phyloP scores from a whole-genome alignment of 805 yeast genomes.

The Saccharomycopsis amapae region DNA sequence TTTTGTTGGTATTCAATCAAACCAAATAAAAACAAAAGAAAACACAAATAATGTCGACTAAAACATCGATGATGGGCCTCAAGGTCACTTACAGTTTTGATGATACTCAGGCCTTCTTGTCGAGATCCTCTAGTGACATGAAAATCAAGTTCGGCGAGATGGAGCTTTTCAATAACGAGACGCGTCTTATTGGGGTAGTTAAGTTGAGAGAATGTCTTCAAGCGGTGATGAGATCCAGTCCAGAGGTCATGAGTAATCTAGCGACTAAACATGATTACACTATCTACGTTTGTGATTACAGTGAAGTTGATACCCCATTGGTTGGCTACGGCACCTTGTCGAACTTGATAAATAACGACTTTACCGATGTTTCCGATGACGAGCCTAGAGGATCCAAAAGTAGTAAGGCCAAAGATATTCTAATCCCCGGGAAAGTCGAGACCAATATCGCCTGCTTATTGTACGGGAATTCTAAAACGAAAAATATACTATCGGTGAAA shows the following conservation, averaged over 20 bases:
- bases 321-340: slow-evolving; percentile 19
- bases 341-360: slow-evolving; percentile 17
- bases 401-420: slow-evolving; percentile 9
- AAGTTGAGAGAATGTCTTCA: slow-evolving; percentile 15
- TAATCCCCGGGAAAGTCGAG: slow-evolving; percentile 21
- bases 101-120: slow-evolving; percentile 16
- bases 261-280: slow-evolving; percentile 17
- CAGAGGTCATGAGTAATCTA: slow-evolving; percentile 15
- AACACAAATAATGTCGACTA: slow-evolving; percentile 14
- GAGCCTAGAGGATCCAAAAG: neutral
- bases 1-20: too few relatives aligned
- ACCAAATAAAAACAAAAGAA: slow-evolving; percentile 1
- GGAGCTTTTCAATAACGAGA: slow-evolving; percentile 16
- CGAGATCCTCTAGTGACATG: slow-evolving; percentile 4
- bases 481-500: slow-evolving; percentile 7
- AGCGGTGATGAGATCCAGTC: slow-evolving; percentile 18
- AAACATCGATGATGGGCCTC: slow-evolving; percentile 19
- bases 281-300: slow-evolving; percentile 20
- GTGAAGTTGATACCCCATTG: slow-evolving; percentile 20
- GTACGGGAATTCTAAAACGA: neutral
- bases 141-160: slow-evolving; percentile 20
- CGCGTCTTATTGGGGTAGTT: slow-evolving; percentile 19
- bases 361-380: slow-evolving; percentile 5
- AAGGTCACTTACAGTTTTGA: slow-evolving; percentile 20
- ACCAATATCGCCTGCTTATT: neutral